phyloP scores from a whole-genome alignment of 768 basidiomycete species.

The Cyathus striatus region DNA sequence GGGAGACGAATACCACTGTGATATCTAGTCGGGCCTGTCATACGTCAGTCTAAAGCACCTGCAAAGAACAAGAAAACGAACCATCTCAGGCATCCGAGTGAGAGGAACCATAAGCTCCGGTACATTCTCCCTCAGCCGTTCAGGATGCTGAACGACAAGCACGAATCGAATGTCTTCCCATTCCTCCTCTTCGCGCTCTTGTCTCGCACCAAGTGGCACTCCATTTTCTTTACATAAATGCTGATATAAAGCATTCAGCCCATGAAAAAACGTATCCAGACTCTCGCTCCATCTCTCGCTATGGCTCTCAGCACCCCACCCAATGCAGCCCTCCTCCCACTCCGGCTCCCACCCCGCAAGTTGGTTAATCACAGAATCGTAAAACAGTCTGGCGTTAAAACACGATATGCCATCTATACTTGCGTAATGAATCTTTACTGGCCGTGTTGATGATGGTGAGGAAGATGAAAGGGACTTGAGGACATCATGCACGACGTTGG shows the following conservation, averaged over 20 bases:
- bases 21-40: constrained; percentile 54
- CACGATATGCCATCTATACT: constrained; percentile 53
- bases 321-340: constrained; percentile 59
- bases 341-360: constrained; percentile 49
- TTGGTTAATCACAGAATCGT: constrained; percentile 58
- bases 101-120: constrained; percentile 68
- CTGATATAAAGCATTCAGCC: constrained; percentile 38
- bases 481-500: constrained; percentile 34
- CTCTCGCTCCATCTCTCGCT: constrained; percentile 54
- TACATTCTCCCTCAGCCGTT: constrained; percentile 55
- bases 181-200: constrained; percentile 14
- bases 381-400: constrained; percentile 59
- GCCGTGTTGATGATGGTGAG: constrained; percentile 10
- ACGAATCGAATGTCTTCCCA: constrained; percentile 39
- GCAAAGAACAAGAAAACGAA: constrained; percentile 22
- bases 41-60: background rate
- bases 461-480: constrained; percentile 19
- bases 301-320: constrained; percentile 43
- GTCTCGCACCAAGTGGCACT: constrained; percentile 25
- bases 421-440: constrained; percentile 32
- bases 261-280: constrained; percentile 68
- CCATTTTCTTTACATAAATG: constrained; percentile 17
- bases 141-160: constrained; percentile 62
- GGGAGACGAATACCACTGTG: constrained; percentile 58
- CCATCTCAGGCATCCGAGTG: constrained; percentile 67